Conservation (phyloP, 345 rosid species). For the Ceriops tagal region DNA sequence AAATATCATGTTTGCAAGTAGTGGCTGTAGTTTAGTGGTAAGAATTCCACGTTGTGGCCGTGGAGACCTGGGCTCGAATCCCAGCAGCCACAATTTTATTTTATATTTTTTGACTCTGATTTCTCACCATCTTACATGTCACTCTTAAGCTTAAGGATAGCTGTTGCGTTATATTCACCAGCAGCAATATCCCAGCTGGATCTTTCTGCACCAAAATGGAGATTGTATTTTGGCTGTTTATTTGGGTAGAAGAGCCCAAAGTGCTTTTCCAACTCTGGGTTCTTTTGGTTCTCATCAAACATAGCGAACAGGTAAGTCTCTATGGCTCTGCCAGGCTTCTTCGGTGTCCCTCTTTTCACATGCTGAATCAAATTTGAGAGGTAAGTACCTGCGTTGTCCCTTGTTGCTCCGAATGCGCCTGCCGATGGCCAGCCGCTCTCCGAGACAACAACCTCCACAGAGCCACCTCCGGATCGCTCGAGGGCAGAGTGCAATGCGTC, state of each 20-base stretch:
- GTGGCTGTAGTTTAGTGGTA: conserved; percentile 87
- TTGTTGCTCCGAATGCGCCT: conserved; percentile 17
- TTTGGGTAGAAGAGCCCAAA: conserved; percentile 35
- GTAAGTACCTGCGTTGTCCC: conserved; percentile 25
- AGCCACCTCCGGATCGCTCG: conserved; percentile 24
- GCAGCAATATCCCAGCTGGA: conserved; percentile 15
- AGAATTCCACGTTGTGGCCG: conserved; percentile 87
- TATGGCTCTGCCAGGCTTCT: conserved; percentile 29
- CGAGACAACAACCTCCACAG: conserved; percentile 33
- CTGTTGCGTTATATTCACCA: background rate
- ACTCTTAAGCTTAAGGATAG: conserved; percentile 6
- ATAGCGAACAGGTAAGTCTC: conserved; percentile 40
- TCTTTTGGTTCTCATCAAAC: conserved; percentile 41
- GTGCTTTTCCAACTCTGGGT: conserved; percentile 32
- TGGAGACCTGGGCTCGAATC: conserved; percentile 94
- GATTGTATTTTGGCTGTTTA: conserved; percentile 28
- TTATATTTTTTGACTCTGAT: background rate
- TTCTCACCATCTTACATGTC: conserved; percentile 16
- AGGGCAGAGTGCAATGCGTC: conserved; percentile 34
- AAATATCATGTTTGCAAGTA: too few species aligned
- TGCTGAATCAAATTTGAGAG: conserved; percentile 28
- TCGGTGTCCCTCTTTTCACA: conserved; percentile 36
- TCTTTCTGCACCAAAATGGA: conserved; percentile 23
- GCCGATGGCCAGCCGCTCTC: conserved; percentile 47
- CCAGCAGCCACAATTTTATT: conserved; percentile 59